Evolutionary conservation across 371 early-diverging fungal genomes (phyloP), one percentile per base, ranked within the genome.

Genomic region (Mortierella sp.): DNA sequence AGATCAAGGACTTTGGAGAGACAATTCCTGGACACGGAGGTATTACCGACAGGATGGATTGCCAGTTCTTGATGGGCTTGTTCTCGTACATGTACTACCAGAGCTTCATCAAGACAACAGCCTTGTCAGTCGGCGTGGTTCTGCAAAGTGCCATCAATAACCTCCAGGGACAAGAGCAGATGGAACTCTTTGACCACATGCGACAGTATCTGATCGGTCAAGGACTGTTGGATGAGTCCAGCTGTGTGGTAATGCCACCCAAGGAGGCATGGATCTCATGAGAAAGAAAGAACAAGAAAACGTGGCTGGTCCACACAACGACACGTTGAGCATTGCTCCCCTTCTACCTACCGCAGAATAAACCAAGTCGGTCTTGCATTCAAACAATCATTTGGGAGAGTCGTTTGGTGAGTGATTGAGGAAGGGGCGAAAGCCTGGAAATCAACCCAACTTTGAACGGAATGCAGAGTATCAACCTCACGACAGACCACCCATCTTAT

Each of bases 11-110:
- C 80, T 99, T 99, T 80, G 96, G 97, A n/a, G 89, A 95, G 63
- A 90, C 92, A 43, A 99, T 99, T 69, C 99, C 99, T 12, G 98
- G 98, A 28, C 98, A 98, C 68, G 99, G 99, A 59, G 99, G 99
- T 16, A 83, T 99, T 54, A 96, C 98, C 0, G 99, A 99, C 82
- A 91, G 99, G 39, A 95, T 99, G 89, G 98, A 98, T 66, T 94
- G 96, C 78, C 99, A 99, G 85, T 94, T 99, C 71, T 78, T 99
- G 47, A 99, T 99, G 98, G 97, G 94, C 0, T 79, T 95, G 25
- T 98, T 99, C 82, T 90, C 96, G 25, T 90, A 92, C 79, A 89
- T 97, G 80, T 99, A 99, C 78, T 94, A 91, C 68, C 87, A 89
- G 59, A 91, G 91, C 58, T 98, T 98, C 68, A 91, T 93, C 68